These are phyloP conservation scores for Exserohilum rostratum DNA, from an alignment of 2,329 filamentous ascomycete species.

Conservation along the genomic window DNA sequence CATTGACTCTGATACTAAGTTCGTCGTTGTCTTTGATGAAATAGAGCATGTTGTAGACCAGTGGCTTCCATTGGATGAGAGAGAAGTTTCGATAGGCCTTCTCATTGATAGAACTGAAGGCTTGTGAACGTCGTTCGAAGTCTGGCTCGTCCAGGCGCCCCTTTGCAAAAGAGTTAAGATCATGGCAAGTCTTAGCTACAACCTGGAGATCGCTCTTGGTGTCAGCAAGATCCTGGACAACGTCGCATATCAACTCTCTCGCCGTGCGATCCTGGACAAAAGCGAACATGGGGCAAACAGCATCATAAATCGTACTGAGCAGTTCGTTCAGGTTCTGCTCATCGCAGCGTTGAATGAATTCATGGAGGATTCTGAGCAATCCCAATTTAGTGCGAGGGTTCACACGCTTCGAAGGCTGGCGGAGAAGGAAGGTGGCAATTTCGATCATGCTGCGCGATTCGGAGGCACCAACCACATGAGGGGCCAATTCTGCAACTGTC, in stretches of 20 bases:
- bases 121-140: slow-evolving; percentile 79
- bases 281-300: slow-evolving; percentile 81
- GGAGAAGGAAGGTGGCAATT: slow-evolving; percentile 79
- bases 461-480: slow-evolving; percentile 48
- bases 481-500: slow-evolving; percentile 72
- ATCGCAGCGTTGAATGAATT: slow-evolving; percentile 73
- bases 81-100: slow-evolving; percentile 65
- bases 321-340: slow-evolving; percentile 63
- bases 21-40: slow-evolving; percentile 87
- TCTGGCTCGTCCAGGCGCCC: slow-evolving; percentile 82
- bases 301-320: slow-evolving; percentile 71
- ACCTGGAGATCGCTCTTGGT: slow-evolving; percentile 66
- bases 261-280: slow-evolving; percentile 86
- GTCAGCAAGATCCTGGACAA: slow-evolving; percentile 72
- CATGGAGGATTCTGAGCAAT: slow-evolving; percentile 78
- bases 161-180: slow-evolving; percentile 79
- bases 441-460: slow-evolving; percentile 79
- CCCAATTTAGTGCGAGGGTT: slow-evolving; percentile 82
- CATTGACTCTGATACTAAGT: slow-evolving; percentile 81
- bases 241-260: slow-evolving; percentile 73
- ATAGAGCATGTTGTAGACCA: slow-evolving; percentile 88
- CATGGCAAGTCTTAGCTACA: slow-evolving; percentile 72
- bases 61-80: slow-evolving; percentile 79
- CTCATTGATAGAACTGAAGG: slow-evolving; percentile 75
- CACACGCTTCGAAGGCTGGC: slow-evolving; percentile 83